Percentiles rank a stretch among this genome's conserved stretches.
Conservation (phyloP, 805 yeast species). For the Candida tibetensis region DNA sequence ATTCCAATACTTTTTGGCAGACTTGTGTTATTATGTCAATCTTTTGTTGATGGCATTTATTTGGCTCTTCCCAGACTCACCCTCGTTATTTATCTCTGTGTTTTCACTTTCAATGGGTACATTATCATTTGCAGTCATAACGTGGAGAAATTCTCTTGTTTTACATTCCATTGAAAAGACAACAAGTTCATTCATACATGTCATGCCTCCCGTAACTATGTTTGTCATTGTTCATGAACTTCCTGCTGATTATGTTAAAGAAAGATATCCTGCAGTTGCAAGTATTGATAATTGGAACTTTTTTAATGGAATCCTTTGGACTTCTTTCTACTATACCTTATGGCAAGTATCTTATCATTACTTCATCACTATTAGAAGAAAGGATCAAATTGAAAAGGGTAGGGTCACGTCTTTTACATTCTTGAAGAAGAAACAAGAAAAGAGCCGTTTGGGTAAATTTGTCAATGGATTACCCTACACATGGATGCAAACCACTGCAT, state of each 20-base stretch:
- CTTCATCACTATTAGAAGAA: conserved; percentile 78
- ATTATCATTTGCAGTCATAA: conserved; percentile 85
- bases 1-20: conserved; percentile 86
- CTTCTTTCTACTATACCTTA: conserved; percentile 75
- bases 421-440: conserved; percentile 68
- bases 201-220: conserved; percentile 85
- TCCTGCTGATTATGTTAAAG: conserved; percentile 47
- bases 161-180: conserved; percentile 90
- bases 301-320: conserved; percentile 65
- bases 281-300: conserved; percentile 65
- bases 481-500: conserved; percentile 78
- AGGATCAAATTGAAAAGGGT: conserved; percentile 81
- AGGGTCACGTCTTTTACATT: conserved; percentile 84
- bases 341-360: conserved; percentile 94
- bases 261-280: conserved; percentile 80
- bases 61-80: conserved; percentile 80
- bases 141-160: conserved; percentile 94
- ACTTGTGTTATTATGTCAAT: conserved; percentile 90
- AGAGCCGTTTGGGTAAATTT: conserved; percentile 63
- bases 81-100: conserved; percentile 72
- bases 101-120: conserved; percentile 89
- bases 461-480: conserved; percentile 83
- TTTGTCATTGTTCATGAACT: conserved; percentile 82
- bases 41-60: conserved; percentile 62
- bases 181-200: conserved; percentile 86